Percentiles rank a stretch among this genome's conserved stretches.
These are phyloP conservation scores for Ogataea trehalophila DNA, from an alignment of 805 yeast species.

Conservation along the genomic window DNA sequence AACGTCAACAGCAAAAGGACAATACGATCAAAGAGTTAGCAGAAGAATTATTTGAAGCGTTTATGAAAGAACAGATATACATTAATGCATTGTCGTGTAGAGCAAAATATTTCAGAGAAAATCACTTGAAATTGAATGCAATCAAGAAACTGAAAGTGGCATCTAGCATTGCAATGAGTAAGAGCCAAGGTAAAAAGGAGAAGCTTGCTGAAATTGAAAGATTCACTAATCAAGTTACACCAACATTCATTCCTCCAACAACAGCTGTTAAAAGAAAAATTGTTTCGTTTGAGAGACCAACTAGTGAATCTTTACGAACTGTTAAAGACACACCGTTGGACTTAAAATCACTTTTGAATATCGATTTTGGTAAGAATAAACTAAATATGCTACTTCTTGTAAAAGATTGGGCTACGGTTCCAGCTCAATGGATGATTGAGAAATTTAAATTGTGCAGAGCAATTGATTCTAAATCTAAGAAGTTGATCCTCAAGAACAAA, in stretches of 20 bases:
- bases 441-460: conserved; percentile 35
- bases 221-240: conserved; percentile 25
- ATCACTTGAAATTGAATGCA: conserved; percentile 26
- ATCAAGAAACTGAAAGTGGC: conserved; percentile 30
- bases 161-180: conserved; percentile 23
- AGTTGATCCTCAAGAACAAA: background rate
- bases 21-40: conserved; percentile 36
- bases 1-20: conserved; percentile 4
- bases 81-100: conserved; percentile 35
- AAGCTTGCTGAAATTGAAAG: conserved; percentile 34
- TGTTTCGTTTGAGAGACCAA: too few species aligned
- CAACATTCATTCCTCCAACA: conserved; percentile 16
- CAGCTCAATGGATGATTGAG: conserved; percentile 46
- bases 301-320: too few species aligned
- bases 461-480: conserved; percentile 18
- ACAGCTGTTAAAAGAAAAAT: conserved; percentile 32
- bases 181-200: conserved; percentile 31
- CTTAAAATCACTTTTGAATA: background rate
- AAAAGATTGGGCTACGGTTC: conserved; percentile 41
- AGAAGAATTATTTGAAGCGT: conserved; percentile 52
- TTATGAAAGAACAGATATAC: conserved; percentile 53
- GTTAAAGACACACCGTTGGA: conserved; percentile 36
- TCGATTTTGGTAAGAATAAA: conserved; percentile 16
- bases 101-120: conserved; percentile 40
- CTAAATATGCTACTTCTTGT: conserved; percentile 36